Conservation (phyloP, 306 rosid species). For the Neltuma alba region DNA sequence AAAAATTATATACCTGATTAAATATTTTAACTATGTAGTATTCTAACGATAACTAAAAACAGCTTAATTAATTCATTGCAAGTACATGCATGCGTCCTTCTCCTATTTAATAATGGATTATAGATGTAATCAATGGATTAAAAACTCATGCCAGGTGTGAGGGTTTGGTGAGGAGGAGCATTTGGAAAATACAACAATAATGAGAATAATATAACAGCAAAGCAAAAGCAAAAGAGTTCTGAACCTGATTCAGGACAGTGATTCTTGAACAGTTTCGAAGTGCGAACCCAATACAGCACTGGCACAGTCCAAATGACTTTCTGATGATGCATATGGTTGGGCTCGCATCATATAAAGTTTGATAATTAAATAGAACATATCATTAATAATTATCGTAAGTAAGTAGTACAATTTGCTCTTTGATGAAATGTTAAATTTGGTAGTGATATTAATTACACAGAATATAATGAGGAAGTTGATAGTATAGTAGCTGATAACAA, state of each 20-base stretch:
- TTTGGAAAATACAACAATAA: background rate
- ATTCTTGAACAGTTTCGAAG: conserved; percentile 20
- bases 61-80: background rate
- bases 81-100: background rate
- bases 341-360: background rate
- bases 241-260: conserved; percentile 23
- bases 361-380: background rate
- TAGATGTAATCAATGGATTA: background rate
- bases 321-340: background rate
- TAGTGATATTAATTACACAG: background rate
- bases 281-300: conserved; percentile 23
- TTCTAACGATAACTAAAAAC: background rate
- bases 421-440: background rate
- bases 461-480: conserved; percentile 9
- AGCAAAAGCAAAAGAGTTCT: background rate
- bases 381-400: background rate
- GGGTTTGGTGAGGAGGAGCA: background rate
- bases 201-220: background rate
- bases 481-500: background rate
- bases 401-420: background rate
- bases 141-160: background rate
- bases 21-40: background rate
- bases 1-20: no score
- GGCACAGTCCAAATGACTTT: background rate
- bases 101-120: background rate